These are phyloP conservation scores for Botryotinia convoluta DNA, from an alignment of 2,329 filamentous ascomycete genomes.

Conservation along the genomic window DNA sequence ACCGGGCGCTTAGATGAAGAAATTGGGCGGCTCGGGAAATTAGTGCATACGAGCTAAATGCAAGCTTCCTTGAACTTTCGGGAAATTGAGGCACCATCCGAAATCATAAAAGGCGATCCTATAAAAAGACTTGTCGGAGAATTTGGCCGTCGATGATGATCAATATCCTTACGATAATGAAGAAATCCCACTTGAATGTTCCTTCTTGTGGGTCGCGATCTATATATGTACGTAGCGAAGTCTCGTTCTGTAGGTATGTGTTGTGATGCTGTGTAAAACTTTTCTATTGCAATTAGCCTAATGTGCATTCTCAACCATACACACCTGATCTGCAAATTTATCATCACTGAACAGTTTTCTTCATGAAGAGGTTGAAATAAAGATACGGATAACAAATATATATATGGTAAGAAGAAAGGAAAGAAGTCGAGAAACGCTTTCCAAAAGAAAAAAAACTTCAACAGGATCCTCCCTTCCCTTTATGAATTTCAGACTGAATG, in stretches of 20 bases:
- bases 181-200: not conserved
- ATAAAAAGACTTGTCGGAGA: constrained; percentile 6
- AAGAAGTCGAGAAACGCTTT: constrained; percentile 21
- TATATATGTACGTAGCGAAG: constrained; percentile 2
- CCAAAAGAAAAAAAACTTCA: constrained; percentile 13
- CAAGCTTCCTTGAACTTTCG: not conserved
- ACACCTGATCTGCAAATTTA: constrained; percentile 9
- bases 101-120: constrained; percentile 19
- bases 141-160: constrained; percentile 10
- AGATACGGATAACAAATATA: constrained; percentile 9
- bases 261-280: constrained; percentile 9
- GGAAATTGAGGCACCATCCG: constrained; percentile 6
- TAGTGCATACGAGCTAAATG: constrained; percentile 7
- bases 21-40: constrained; percentile 19
- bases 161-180: not conserved
- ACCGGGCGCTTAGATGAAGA: constrained; percentile 29
- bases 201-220: constrained; percentile 8
- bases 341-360: constrained; percentile 19
- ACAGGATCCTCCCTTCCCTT: constrained; percentile 28
- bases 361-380: constrained; percentile 3
- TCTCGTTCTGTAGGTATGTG: constrained; percentile 8
- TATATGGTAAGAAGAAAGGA: constrained; percentile 10
- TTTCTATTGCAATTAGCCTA: constrained; percentile 20
- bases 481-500: constrained; percentile 32
- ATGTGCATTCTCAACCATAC: constrained; percentile 15